Evolutionary conservation across 1,284 basidiomycete species (phyloP).

Genomic region (Trichosporon asahii): DNA sequence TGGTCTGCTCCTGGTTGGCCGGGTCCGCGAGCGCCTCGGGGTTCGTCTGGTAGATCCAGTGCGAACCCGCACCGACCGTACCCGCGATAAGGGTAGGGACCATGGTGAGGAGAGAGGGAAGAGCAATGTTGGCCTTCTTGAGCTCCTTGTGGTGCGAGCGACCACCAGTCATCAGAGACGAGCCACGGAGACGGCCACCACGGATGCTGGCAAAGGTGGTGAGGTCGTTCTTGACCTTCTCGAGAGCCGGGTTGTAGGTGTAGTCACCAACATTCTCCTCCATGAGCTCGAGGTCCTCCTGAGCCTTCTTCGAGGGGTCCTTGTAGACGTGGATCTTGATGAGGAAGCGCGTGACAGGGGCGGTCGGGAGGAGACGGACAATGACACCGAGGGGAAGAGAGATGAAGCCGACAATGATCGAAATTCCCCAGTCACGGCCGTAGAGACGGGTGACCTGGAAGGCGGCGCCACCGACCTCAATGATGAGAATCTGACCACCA

Average conservation of each 20-base stretch:
- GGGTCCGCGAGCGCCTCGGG: constrained; percentile 34
- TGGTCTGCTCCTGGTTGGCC: constrained; percentile 39
- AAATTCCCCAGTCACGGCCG: constrained; percentile 89
- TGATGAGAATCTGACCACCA: constrained; percentile 79
- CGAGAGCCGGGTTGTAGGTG: constrained; percentile 50
- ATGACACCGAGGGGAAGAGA: constrained; percentile 83
- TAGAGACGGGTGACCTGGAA: constrained; percentile 81
- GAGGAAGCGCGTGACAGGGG: constrained; percentile 69
- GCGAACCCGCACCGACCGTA: constrained; percentile 68
- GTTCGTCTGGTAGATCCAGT: constrained; percentile 38
- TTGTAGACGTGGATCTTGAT: constrained; percentile 64
- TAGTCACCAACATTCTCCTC: constrained; percentile 57
- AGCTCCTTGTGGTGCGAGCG: constrained; percentile 57
- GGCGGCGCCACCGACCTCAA: constrained; percentile 85
- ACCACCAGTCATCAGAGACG: constrained; percentile 75
- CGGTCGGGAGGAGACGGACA: constrained; percentile 77
- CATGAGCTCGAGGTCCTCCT: constrained; percentile 60
- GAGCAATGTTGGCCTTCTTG: constrained; percentile 56
- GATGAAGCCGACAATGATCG: constrained; percentile 72
- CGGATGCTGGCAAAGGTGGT: constrained; percentile 73
- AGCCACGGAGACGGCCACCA: constrained; percentile 67
- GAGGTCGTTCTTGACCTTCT: constrained; percentile 79
- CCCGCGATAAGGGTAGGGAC: constrained; percentile 80
- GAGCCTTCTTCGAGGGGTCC: constrained; percentile 61
- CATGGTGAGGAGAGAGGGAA: constrained; percentile 74